Base-by-base conservation (phyloP, 805 yeast species). In the Scheffersomyces lignosus region DNA sequence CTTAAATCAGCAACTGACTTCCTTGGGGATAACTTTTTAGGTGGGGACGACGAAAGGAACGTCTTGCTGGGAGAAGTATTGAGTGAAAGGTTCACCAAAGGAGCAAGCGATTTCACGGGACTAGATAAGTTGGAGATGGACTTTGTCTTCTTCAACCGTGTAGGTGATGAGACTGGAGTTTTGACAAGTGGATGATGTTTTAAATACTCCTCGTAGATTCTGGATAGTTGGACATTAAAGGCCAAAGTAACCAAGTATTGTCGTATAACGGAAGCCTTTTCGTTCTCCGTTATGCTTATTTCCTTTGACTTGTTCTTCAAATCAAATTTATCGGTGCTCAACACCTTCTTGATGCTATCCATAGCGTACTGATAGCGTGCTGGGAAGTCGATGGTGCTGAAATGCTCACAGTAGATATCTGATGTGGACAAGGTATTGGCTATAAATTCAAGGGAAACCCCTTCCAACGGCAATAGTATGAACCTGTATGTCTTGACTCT, bases 201-300 rank as follows among this genome's bases (percentile, higher is more conserved):
- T 10, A 54, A 27, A 34, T 52, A 51, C 37, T 55, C 62, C 17
- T 73, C 75, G 55, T 73, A 81, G 8, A 83, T 74, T 33, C 90
- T 60, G 8, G 76, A 77, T n/a, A 81, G 76, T 57, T 83, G 90
- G 12, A 82, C 77, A 38, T 75, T 70, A 36, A 78, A 72, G 12
- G 86, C 85, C 32, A 83, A 48, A 31, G 62, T 70, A 15, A 60
- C 63, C 20, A 82, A 60, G 51, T 78, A 83, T 7, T 54, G 56
- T 17, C 61, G 41, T 12, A 83, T 73, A 18, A 82, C 73, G 12
- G 41, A 31, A 0, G 72, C 47, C 33, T 52, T 63, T 31, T 79
- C 58, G 31, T 69, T 75, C 22, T 56, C 49, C 1, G 52, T 34
- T 5, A 56, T 42, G 5, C 33, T 23, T 9, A 52, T 29, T 15